Evolutionary conservation across 306 rosid genomes (phyloP), one percentile per base, ranked within the genome.

Genomic region (Vachellia pachyceras): DNA sequence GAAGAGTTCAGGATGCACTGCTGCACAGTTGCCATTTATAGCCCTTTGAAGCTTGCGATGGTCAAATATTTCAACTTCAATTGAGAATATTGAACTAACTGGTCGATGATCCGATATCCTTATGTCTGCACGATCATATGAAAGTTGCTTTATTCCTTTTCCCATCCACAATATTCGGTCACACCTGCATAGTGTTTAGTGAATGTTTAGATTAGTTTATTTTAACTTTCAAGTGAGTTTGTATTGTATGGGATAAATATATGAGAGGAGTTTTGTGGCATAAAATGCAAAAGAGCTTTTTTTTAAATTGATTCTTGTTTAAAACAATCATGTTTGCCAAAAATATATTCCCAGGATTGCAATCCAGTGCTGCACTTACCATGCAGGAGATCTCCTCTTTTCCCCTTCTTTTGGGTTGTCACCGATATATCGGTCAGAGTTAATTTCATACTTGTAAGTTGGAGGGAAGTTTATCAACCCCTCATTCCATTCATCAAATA

Each of bases 401-500:
- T 91, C 98, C 20, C 97, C 96, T 77, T 95, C 98, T 85, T 84
- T 93, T 10, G 87, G 90, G 73, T 76, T 85, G 85, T 90, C 93
- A 23, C 99, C 97, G n/a, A 89, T 85, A 82, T 91, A 95, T 91
- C 85, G 87, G 82, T 89, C 85, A 7, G 96, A 83, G 82, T 93
- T 87, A 77, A 87, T 55, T 78, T 88, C 98, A 82, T 95, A 95
- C 75, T 95, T 95, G 85, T 95, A 95, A 54, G 99, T 95, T 15
- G 99, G 99, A 63, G 98, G 92, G 83, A 95, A 95, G 20, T 90
- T 89, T 82, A 93, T 87, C 67, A 35, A 44, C 69, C 97, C 99
- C 41, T 95, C 99, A 74, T 83, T 93, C 99, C 99, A 95, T 87
- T 98, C 99, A 64, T 85, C 93, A 57, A 95, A 95, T 23, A 95